Evolutionary conservation across 192 early-diverging fungal species (phyloP), one percentile per base, ranked within the genome.

Genomic region (Pilaira anomala): DNA sequence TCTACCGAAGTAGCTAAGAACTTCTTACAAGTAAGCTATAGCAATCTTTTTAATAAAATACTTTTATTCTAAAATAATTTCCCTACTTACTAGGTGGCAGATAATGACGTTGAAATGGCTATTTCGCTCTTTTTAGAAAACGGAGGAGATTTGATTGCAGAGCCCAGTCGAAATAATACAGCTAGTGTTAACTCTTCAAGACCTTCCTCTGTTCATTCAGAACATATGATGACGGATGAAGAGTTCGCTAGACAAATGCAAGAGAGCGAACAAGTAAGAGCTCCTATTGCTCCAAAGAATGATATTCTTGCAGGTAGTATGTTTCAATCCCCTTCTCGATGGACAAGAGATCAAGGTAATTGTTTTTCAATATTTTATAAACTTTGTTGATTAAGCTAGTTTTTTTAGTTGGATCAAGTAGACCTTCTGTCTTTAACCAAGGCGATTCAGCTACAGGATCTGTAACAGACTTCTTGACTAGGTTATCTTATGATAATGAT

Each of bases 41-140:
- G 13, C 19, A 21, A 54, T 19, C 12, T 63, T 2, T 46, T 24
- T n/a, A n/a, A n/a, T n/a, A n/a, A n/a, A n/a, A n/a, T n/a, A n/a
- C n/a, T n/a, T n/a, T n/a, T n/a, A n/a, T n/a, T n/a, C n/a, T n/a
- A n/a, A n/a, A n/a, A 63, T 24, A 13, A 21, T 44, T 36, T 54
- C 40, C 22, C 33, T 36, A 45, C 18, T 40, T 11, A 28, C 9
- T 67, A 94, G 92, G 80, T 94, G 21, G 68, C 89, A 1, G 88
- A 92, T 36, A 86, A 86, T 28, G 77, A 87, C 62, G 76, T 92
- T 2, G 87, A 93, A 50, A 79, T 78, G 19, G 95, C 93, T 3
- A 74, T 97, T 44, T 72, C 86, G 40, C 72, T 97, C n/a, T 97
- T 85, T 70, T 78, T 93, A 66, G 93, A 93, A 64, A 92, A 83